These are phyloP conservation scores for Wickerhamiella occidentalis DNA, from an alignment of 805 yeast species.

Conservation along the genomic window DNA sequence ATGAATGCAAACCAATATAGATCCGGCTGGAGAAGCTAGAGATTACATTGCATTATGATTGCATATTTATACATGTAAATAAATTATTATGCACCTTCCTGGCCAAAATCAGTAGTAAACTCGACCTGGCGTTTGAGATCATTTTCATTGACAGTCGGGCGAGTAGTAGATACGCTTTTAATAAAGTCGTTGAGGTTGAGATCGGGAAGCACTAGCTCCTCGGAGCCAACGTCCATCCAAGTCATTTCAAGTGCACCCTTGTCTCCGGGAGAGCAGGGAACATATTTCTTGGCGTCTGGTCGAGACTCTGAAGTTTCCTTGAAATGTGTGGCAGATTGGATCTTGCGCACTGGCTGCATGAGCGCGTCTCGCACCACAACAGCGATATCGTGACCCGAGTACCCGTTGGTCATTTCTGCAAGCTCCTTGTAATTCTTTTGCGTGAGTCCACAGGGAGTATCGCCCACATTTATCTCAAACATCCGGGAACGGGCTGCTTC, in stretches of 20 bases:
- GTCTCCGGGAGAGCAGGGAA: constrained; percentile 98
- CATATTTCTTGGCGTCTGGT: constrained; percentile 35
- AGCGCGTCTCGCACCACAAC: constrained; percentile 94
- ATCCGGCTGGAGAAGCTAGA: background rate
- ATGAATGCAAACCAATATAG: too few relatives aligned
- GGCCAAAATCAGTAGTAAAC: constrained; percentile 92
- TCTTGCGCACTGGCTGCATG: constrained; percentile 94
- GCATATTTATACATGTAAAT: background rate
- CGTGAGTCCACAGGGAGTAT: constrained; percentile 69
- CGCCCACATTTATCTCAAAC: constrained; percentile 90
- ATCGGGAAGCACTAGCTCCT: constrained; percentile 81
- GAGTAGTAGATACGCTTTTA: constrained; percentile 77
- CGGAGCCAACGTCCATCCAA: constrained; percentile 86
- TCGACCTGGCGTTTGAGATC: constrained; percentile 75
- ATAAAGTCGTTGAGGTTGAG: constrained; percentile 84
- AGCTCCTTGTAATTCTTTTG: constrained; percentile 62
- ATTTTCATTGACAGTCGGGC: constrained; percentile 86
- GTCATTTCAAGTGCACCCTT: constrained; percentile 71
- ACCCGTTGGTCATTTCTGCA: constrained; percentile 92
- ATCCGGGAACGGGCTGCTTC: constrained; percentile 80
- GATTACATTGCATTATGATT: background rate
- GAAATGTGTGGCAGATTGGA: constrained; percentile 93
- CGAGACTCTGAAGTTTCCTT: constrained; percentile 36
- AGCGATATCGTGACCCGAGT: constrained; percentile 94
- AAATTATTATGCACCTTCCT: constrained; percentile 65